Evolutionary conservation across 768 basidiomycete genomes (phyloP).

Genomic region (Tulasnella calospora): DNA sequence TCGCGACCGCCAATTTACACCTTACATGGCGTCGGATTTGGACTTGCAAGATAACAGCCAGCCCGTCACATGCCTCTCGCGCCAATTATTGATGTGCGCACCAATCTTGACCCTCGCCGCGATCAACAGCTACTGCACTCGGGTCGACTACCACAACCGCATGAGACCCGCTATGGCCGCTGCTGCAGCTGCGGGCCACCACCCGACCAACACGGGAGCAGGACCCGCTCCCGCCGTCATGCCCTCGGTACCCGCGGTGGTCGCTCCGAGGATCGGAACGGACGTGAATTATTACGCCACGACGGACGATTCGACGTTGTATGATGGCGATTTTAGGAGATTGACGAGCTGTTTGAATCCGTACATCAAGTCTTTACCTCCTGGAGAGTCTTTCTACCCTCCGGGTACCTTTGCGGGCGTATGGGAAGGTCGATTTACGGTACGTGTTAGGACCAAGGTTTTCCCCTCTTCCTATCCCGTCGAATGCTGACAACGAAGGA

Average conservation of each 20-base stretch:
- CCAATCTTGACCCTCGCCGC: conserved; percentile 18
- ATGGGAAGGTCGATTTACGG: conserved; percentile 30
- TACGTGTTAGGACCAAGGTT: background rate
- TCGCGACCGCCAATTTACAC: background rate
- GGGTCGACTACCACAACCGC: conserved; percentile 13
- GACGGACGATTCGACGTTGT: conserved; percentile 16
- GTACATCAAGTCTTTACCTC: conserved; percentile 16
- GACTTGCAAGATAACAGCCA: conserved; percentile 14
- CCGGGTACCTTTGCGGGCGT: conserved; percentile 27
- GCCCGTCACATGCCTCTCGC: background rate
- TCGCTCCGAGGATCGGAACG: background rate
- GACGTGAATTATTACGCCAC: conserved; percentile 6
- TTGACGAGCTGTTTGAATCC: conserved; percentile 22
- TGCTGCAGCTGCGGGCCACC: background rate
- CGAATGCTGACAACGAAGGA: conserved; percentile 43
- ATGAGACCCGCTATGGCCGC: conserved; percentile 1
- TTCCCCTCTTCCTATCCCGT: background rate
- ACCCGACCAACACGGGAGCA: background rate
- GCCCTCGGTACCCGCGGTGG: background rate
- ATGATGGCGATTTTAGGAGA: conserved; percentile 18
- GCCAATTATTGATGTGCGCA: background rate
- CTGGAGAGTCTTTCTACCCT: background rate
- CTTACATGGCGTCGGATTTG: conserved; percentile 5
- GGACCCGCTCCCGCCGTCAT: conserved; percentile 7
- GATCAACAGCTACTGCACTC: conserved; percentile 17